Evolutionary conservation across 352 stramenopile species (phyloP), one percentile per base, ranked within the genome.

Genomic region (Phytophthora multivora): DNA sequence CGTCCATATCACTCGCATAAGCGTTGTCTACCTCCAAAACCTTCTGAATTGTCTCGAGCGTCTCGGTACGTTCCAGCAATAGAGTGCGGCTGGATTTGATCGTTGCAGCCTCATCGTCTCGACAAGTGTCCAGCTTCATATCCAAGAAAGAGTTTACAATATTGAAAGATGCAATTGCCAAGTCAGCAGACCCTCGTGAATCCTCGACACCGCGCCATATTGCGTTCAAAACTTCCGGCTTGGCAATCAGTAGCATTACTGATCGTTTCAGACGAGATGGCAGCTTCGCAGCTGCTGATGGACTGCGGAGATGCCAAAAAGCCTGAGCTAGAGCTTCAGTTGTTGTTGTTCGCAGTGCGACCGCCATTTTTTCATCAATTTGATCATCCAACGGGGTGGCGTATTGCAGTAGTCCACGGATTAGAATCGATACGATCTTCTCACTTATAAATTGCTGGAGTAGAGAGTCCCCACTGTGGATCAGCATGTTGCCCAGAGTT

Each of bases 401-500:
- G 25, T 63, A 57, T 31, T 76, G 57, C 23, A 79, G 8, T 15
- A 87, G 57, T 0, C 64, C 52, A 23, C 61, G 65, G 26, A 75
- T 61, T 10, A 91, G 59, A 3, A 51, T 21, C 16, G 60, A 30
- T n/a, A 79, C 66, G 12, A 78, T 59, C 19, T 79, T 50, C n/a
- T 89, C 77, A 26, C 59, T 80, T 19, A 90, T 59, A 11, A 91
- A 42, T 5, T 25, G 63, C 4, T 45, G 39, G 16, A 86, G 56
- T 21, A 85, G 16, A 7, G 16, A 43, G 35, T 80, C 66, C 0
- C 64, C 33, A 13, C 70, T 63, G 36, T 79, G 76, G n/a, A 80
- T 77, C 0, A 95, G 70, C 56, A 89, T 81, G 25, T 95, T 95
- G 40, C 62, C 74, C 0, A 93, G 30, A 4, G 83, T 78, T 36